A percentile compares a stretch with the other conserved stretches of the same genome.
These are phyloP conservation scores for Dissophora ornata DNA, from an alignment of 192 early-diverging fungal genomes.

Conservation along the genomic window DNA sequence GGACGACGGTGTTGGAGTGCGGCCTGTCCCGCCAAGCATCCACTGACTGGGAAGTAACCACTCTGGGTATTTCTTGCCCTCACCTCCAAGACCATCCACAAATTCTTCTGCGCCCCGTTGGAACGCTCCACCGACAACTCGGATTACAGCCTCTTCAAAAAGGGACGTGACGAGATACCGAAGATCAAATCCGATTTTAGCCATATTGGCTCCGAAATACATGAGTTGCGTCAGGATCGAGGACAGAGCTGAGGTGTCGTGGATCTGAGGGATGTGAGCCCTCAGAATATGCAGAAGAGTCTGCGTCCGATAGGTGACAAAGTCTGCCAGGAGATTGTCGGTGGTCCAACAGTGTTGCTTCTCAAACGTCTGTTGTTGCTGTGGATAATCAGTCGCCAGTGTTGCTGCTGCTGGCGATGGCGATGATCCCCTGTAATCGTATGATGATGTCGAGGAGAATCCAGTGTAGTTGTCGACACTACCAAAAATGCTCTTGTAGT, in stretches of 20 bases:
- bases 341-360: slow-evolving; percentile 57
- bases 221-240: slow-evolving; percentile 80
- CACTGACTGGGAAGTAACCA: slow-evolving; percentile 55
- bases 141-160: slow-evolving; percentile 72
- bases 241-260: slow-evolving; percentile 67
- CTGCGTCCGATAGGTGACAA: slow-evolving; percentile 64
- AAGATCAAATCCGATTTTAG: slow-evolving; percentile 82
- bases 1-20: slow-evolving; percentile 9
- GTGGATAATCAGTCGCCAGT: not conserved
- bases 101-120: slow-evolving; percentile 62
- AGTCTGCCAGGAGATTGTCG: slow-evolving; percentile 70
- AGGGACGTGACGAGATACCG: slow-evolving; percentile 65
- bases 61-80: slow-evolving; percentile 41
- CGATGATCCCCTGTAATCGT: slow-evolving; percentile 4
- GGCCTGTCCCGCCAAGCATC: slow-evolving; percentile 57
- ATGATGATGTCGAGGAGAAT: slow-evolving; percentile 20
- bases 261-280: slow-evolving; percentile 64
- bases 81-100: slow-evolving; percentile 51
- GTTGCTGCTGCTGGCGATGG: slow-evolving; percentile 21
- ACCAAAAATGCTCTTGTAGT: slow-evolving; percentile 82
- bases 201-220: slow-evolving; percentile 86
- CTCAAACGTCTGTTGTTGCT: not conserved
- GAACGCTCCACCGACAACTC: slow-evolving; percentile 63
- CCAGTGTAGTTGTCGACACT: slow-evolving; percentile 35
- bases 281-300: slow-evolving; percentile 56